Conservation (phyloP, 495 filamentous ascomycete genomes). For the Margaritispora aquatica region DNA sequence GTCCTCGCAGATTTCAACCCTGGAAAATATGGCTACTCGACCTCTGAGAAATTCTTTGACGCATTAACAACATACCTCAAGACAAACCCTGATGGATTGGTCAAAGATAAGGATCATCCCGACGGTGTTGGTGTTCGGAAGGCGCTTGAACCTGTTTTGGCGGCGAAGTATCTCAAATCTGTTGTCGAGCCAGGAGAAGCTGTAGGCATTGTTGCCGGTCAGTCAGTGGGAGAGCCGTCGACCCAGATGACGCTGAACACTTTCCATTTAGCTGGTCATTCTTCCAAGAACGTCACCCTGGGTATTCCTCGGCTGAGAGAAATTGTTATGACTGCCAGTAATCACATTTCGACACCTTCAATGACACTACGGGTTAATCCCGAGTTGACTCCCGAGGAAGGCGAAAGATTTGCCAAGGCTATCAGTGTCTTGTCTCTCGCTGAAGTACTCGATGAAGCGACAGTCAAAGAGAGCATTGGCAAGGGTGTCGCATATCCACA, state of each 20-base stretch:
- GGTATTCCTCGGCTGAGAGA: slow-evolving; percentile 96
- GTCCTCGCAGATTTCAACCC: slow-evolving; percentile 69
- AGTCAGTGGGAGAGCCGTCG: slow-evolving; percentile 94
- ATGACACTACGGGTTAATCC: slow-evolving; percentile 82
- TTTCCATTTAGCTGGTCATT: slow-evolving; percentile 98
- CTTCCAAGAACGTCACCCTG: slow-evolving; percentile 96
- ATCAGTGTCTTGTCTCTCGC: slow-evolving; percentile 85
- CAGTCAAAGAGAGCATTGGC: slow-evolving; percentile 70
- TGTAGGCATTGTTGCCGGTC: slow-evolving; percentile 94
- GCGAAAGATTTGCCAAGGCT: slow-evolving; percentile 80
- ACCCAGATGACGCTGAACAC: slow-evolving; percentile 99
- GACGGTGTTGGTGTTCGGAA: slow-evolving; percentile 52
- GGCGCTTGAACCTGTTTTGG: slow-evolving; percentile 73
- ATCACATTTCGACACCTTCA: slow-evolving; percentile 77
- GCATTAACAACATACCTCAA: slow-evolving; percentile 62
- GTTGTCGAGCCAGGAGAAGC: slow-evolving; percentile 95
- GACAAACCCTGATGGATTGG: slow-evolving; percentile 63
- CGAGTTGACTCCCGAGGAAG: slow-evolving; percentile 62
- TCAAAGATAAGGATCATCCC: slow-evolving; percentile 68
- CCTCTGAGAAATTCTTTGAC: slow-evolving; percentile 78
- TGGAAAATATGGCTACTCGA: slow-evolving; percentile 70
- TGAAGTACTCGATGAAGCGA: slow-evolving; percentile 78
- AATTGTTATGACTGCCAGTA: slow-evolving; percentile 96
- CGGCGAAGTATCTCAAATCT: slow-evolving; percentile 88
- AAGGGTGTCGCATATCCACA: slow-evolving; percentile 54